Conservation (phyloP, 257 asterid genomes). For the Echites panduratus region DNA sequence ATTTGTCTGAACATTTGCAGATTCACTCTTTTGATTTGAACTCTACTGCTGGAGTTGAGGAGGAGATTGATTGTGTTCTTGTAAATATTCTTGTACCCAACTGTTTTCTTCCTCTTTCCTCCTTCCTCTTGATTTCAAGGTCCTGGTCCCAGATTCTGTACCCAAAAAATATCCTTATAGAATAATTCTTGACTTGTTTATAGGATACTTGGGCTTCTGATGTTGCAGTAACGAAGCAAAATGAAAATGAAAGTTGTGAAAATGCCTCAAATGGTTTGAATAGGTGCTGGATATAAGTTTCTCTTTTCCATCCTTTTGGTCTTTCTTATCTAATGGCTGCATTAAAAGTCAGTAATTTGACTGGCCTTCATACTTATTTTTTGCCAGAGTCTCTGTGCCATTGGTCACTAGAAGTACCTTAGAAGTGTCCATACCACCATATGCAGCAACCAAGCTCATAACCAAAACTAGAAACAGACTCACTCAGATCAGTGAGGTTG, state of each 20-base stretch:
- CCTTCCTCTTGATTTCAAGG: neutral
- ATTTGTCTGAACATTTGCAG: neutral
- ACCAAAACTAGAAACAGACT: constrained; percentile 63
- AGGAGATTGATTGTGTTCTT: neutral
- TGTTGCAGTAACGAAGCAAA: constrained; percentile 39
- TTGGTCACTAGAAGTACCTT: constrained; percentile 70
- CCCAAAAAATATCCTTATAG: neutral
- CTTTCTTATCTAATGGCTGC: constrained; percentile 1
- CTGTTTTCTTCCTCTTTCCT: neutral
- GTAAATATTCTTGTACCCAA: constrained; percentile 2
- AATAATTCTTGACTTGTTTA: constrained; percentile 5
- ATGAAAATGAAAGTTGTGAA: constrained; percentile 49
- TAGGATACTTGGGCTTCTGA: constrained; percentile 50
- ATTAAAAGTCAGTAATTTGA: neutral
- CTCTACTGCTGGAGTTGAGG: constrained; percentile 6
- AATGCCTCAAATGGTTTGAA: constrained; percentile 45
- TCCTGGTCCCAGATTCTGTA: neutral
- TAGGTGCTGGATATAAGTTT: constrained; percentile 33
- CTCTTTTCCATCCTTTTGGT: neutral
- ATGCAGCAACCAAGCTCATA: constrained; percentile 67
- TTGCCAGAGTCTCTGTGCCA: constrained; percentile 50
- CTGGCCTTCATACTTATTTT: neutral
- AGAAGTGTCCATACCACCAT: constrained; percentile 75
- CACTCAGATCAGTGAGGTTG: constrained; percentile 65
- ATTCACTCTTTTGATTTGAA: constrained; percentile 6